These are phyloP conservation scores for Trametes versicolor DNA, from an alignment of 1,284 basidiomycete genomes.

Conservation along the genomic window DNA sequence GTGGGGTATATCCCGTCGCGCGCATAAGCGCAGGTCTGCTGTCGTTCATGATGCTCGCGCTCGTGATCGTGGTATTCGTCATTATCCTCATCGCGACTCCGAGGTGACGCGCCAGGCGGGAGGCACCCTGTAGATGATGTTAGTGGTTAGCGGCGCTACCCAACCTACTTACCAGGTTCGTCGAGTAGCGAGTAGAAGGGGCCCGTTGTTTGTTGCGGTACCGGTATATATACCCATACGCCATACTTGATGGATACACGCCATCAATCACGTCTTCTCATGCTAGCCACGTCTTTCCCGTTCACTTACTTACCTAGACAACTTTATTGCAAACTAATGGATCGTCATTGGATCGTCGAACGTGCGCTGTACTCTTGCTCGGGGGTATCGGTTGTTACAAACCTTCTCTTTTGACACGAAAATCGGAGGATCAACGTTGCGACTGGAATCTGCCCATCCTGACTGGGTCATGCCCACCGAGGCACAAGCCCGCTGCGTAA, in stretches of 20 bases:
- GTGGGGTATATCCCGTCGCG: slow-evolving; percentile 66
- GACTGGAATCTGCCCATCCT: no score
- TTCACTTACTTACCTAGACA: slow-evolving; percentile 3
- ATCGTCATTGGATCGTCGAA: slow-evolving; percentile 3
- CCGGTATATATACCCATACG: slow-evolving; percentile 25
- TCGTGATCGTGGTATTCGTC: slow-evolving; percentile 62
- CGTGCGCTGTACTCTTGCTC: not conserved
- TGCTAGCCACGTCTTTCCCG: not conserved
- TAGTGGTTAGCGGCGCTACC: no score
- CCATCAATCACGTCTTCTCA: slow-evolving; percentile 25
- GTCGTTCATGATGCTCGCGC: slow-evolving; percentile 50
- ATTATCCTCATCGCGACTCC: slow-evolving; percentile 50
- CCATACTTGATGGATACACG: slow-evolving; percentile 21
- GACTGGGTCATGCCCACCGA: not conserved
- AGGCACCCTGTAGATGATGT: no score
- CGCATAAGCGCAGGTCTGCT: slow-evolving; percentile 56
- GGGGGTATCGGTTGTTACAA: no score
- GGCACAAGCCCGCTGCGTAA: no score
- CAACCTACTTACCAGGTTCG: not conserved
- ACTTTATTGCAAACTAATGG: slow-evolving; percentile 6
- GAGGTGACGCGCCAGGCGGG: not conserved
- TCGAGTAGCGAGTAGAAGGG: not conserved
- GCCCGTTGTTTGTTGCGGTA: not conserved
- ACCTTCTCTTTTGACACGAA: no score
- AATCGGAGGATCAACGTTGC: no score